A percentile compares a stretch with the other conserved stretches of the same genome.
Conservation (phyloP, 345 rosid genomes). For the Lumnitzera littorea region DNA sequence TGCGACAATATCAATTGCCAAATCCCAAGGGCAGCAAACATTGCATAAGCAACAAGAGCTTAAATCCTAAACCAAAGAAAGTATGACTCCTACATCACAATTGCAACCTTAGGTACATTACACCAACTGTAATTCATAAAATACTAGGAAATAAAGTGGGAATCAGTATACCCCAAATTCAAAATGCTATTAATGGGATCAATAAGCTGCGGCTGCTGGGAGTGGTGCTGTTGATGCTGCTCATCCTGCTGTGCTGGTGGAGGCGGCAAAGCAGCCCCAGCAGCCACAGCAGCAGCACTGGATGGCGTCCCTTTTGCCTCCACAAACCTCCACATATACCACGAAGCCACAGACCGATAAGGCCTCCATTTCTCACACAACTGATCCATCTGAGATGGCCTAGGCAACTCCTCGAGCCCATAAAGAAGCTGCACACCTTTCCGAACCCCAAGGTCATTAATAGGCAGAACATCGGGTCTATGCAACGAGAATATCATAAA, state of each 20-base stretch:
- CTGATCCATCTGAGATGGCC: slow-evolving; percentile 92
- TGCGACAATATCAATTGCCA: too few relatives aligned
- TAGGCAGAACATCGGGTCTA: slow-evolving; percentile 92
- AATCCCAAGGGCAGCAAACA: too few relatives aligned
- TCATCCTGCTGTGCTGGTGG: slow-evolving; percentile 28
- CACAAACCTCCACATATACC: slow-evolving; percentile 87
- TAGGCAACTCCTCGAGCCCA: slow-evolving; percentile 71
- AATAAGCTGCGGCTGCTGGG: slow-evolving; percentile 55
- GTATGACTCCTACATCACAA: too few relatives aligned
- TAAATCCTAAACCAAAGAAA: too few relatives aligned
- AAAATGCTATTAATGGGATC: slow-evolving; percentile 86
- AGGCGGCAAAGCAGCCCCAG: slow-evolving; percentile 33
- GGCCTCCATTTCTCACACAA: slow-evolving; percentile 95
- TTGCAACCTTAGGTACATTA: too few relatives aligned
- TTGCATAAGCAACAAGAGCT: too few relatives aligned
- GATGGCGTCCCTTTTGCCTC: slow-evolving; percentile 67
- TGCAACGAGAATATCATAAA: slow-evolving; percentile 95
- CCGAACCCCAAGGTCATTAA: slow-evolving; percentile 79
- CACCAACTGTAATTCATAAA: background rate
- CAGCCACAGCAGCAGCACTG: slow-evolving; percentile 49
- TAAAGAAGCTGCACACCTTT: slow-evolving; percentile 85
- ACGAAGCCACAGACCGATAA: slow-evolving; percentile 84
- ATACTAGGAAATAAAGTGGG: slow-evolving; percentile 19
- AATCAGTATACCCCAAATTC: slow-evolving; percentile 63
- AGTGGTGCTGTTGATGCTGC: slow-evolving; percentile 33